These are phyloP conservation scores for Teratosphaeria pseudoeucalypti DNA, from an alignment of 2,329 filamentous ascomycete species.

Conservation along the genomic window DNA sequence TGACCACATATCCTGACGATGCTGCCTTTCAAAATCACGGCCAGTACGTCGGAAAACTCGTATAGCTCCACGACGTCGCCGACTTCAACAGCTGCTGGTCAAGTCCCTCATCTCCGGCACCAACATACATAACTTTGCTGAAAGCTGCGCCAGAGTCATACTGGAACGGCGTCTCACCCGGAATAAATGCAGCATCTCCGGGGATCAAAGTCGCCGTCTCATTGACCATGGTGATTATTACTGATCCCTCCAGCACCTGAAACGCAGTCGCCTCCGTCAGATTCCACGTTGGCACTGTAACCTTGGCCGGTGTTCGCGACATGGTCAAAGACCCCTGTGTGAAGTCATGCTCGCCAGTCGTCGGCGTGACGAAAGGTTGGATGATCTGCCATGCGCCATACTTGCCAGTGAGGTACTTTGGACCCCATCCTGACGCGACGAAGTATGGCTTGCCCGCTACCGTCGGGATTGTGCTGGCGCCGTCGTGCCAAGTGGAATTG, in stretches of 20 bases:
- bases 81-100: background rate
- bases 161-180: background rate
- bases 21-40: background rate
- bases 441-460: constrained; percentile 6
- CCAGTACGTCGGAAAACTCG: background rate
- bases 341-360: constrained; percentile 33
- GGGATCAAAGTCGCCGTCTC: constrained; percentile 1
- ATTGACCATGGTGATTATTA: background rate
- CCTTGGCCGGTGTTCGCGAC: constrained; percentile 17
- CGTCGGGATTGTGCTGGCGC: background rate
- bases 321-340: constrained; percentile 36
- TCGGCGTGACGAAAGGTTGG: constrained; percentile 33
- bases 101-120: background rate
- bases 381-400: constrained; percentile 38
- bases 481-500: constrained; percentile 4
- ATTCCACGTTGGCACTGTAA: constrained; percentile 13
- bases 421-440: constrained; percentile 22
- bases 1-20: background rate
- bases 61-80: background rate
- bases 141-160: constrained; percentile 1
- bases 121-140: constrained; percentile 2
- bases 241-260: background rate
- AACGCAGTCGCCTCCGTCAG: constrained; percentile 11
- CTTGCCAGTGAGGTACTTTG: constrained; percentile 34
- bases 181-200: constrained; percentile 2